Conservation (phyloP, 176 grass and related monocot genomes). For the Rhynchospora tenuis region DNA sequence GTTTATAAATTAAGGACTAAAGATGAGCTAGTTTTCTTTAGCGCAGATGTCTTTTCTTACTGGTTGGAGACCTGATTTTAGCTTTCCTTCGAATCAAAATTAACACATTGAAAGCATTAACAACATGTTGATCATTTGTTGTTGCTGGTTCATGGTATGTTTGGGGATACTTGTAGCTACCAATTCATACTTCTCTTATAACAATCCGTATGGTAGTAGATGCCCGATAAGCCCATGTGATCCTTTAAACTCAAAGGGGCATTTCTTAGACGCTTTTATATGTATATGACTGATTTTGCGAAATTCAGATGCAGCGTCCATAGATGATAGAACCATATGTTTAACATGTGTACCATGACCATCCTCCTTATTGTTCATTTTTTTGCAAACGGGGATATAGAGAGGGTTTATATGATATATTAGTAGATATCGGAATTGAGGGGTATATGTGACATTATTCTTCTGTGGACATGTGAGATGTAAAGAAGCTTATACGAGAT, state of each 20-base stretch:
- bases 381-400: not conserved
- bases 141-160: not conserved
- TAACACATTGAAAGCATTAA: not conserved
- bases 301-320: not conserved
- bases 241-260: not conserved
- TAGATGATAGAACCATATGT: not conserved
- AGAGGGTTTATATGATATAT: not conserved
- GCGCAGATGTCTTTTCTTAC: not conserved
- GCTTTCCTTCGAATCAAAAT: not conserved
- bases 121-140: not conserved
- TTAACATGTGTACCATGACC: not conserved
- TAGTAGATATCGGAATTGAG: not conserved
- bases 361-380: not conserved
- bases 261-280: not conserved
- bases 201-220: not conserved
- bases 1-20: not conserved
- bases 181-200: not conserved
- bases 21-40: not conserved
- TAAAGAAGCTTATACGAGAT: too few species aligned
- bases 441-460: not conserved
- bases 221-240: not conserved
- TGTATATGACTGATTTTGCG: not conserved
- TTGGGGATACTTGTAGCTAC: not conserved
- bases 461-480: not conserved
- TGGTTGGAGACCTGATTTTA: not conserved